Percentiles rank a stretch among this genome's conserved stretches.
These are phyloP conservation scores for Starmerella bombi DNA, from an alignment of 805 yeast genomes.

Conservation along the genomic window DNA sequence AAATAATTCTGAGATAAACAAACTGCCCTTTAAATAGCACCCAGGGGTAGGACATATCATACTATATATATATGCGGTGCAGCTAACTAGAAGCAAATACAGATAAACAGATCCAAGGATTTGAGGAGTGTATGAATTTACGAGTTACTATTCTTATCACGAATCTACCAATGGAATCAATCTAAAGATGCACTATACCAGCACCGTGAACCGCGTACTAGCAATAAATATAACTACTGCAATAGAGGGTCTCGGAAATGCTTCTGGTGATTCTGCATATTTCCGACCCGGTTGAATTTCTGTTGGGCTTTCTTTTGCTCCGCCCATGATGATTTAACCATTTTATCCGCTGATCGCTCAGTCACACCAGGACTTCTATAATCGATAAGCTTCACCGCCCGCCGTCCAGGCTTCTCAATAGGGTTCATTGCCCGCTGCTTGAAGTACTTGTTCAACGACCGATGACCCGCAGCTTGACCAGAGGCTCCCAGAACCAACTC, in stretches of 20 bases:
- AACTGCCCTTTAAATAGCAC: too few relatives aligned
- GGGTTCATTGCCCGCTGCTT: slow-evolving; percentile 49
- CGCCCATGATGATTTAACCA: slow-evolving; percentile 50
- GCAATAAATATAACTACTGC: slow-evolving; percentile 22
- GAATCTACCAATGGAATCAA: too few relatives aligned
- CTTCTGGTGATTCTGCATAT: slow-evolving; percentile 65
- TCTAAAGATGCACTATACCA: too few relatives aligned
- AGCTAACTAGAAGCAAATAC: too few relatives aligned
- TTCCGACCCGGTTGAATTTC: slow-evolving; percentile 38
- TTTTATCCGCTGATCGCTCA: slow-evolving; percentile 26
- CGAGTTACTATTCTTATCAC: too few relatives aligned
- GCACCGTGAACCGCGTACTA: too few relatives aligned
- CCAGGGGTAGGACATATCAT: too few relatives aligned
- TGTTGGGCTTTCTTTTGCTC: slow-evolving; percentile 37
- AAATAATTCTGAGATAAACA: too few relatives aligned
- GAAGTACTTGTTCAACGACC: slow-evolving; percentile 57
- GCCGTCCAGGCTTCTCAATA: slow-evolving; percentile 45
- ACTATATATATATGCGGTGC: too few relatives aligned
- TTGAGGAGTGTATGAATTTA: too few relatives aligned
- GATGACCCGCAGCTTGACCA: slow-evolving; percentile 70
- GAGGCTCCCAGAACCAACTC: slow-evolving; percentile 56
- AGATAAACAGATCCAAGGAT: too few relatives aligned
- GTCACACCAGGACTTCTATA: slow-evolving; percentile 39
- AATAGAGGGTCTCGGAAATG: slow-evolving; percentile 71
- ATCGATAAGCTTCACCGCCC: slow-evolving; percentile 51